phyloP scores from a whole-genome alignment of 352 stramenopile genomes.

The Peronosclerospora sorghi region DNA sequence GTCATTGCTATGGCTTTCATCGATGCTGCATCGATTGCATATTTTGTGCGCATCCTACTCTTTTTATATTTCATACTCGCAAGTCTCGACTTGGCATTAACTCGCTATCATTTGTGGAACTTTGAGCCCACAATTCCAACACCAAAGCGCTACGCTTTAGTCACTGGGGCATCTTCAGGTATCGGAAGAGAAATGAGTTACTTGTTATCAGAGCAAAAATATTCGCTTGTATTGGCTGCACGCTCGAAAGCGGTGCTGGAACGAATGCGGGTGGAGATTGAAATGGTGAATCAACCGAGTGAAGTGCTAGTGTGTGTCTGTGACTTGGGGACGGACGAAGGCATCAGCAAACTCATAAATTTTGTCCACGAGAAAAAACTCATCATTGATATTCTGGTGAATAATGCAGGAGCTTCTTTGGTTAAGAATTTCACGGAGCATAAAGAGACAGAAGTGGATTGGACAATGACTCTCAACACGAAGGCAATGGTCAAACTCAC shows the following conservation, averaged over 20 bases:
- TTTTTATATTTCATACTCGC: slow-evolving; percentile 43
- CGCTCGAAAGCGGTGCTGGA: slow-evolving; percentile 48
- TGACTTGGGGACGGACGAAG: slow-evolving; percentile 39
- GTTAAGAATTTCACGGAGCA: slow-evolving; percentile 35
- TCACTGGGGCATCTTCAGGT: slow-evolving; percentile 66
- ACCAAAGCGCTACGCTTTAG: slow-evolving; percentile 45
- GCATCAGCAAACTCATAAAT: slow-evolving; percentile 45
- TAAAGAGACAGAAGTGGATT: slow-evolving; percentile 31
- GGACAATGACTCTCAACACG: slow-evolving; percentile 63
- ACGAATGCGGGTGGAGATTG: slow-evolving; percentile 62
- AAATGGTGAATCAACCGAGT: slow-evolving; percentile 52
- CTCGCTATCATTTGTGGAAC: slow-evolving; percentile 54
- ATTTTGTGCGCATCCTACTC: slow-evolving; percentile 29
- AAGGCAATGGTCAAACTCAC: slow-evolving; percentile 50
- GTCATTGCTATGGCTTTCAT: slow-evolving; percentile 39
- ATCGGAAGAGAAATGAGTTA: slow-evolving; percentile 74
- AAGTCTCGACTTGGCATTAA: slow-evolving; percentile 46
- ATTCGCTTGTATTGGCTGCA: slow-evolving; percentile 61
- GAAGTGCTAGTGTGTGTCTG: slow-evolving; percentile 47
- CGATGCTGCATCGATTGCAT: slow-evolving; percentile 24
- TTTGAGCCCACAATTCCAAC: slow-evolving; percentile 40
- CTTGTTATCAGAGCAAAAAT: slow-evolving; percentile 66
- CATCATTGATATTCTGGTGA: slow-evolving; percentile 77
- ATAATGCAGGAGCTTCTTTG: slow-evolving; percentile 52
- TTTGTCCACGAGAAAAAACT: slow-evolving; percentile 47